These are phyloP conservation scores for Arthroderma sp. DNA, from an alignment of 2,329 filamentous ascomycete species.

Conservation along the genomic window DNA sequence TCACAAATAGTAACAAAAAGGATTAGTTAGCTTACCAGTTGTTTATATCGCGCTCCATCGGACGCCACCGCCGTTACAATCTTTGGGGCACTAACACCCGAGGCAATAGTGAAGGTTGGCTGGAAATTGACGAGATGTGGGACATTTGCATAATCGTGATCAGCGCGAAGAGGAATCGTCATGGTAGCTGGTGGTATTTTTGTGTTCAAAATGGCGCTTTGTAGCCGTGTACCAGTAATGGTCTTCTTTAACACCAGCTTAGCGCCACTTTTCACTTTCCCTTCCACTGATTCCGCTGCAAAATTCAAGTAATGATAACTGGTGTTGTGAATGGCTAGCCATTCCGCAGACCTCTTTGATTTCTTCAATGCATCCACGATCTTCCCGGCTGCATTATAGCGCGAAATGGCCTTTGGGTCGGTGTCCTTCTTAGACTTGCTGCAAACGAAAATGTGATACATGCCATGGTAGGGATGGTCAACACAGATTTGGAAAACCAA, in stretches of 20 bases:
- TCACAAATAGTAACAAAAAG: not conserved
- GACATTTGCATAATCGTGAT: conserved; percentile 63
- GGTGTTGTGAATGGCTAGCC: conserved; percentile 60
- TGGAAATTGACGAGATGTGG: conserved; percentile 64
- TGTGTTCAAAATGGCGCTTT: conserved; percentile 51
- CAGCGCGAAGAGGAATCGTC: conserved; percentile 61
- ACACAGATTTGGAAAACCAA: conserved; percentile 74
- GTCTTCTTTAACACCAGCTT: conserved; percentile 55
- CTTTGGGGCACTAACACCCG: conserved; percentile 84
- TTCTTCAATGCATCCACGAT: conserved; percentile 51
- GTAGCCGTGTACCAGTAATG: conserved; percentile 49
- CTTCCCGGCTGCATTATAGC: conserved; percentile 59
- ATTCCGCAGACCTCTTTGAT: conserved; percentile 43
- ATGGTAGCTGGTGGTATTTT: conserved; percentile 80
- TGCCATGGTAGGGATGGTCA: conserved; percentile 91
- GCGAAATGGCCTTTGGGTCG: conserved; percentile 62
- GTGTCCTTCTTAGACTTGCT: conserved; percentile 54
- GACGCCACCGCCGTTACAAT: conserved; percentile 71
- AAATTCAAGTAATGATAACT: conserved; percentile 52
- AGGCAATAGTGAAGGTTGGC: conserved; percentile 69
- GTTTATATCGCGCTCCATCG: conserved; percentile 70
- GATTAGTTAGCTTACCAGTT: conserved; percentile 47
- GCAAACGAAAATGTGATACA: conserved; percentile 91
- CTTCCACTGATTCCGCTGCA: conserved; percentile 38
- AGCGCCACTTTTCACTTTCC: conserved; percentile 54